These are phyloP conservation scores for Nannochloropsis oceanica DNA, from an alignment of 108 stramenopile genomes.

Conservation along the genomic window DNA sequence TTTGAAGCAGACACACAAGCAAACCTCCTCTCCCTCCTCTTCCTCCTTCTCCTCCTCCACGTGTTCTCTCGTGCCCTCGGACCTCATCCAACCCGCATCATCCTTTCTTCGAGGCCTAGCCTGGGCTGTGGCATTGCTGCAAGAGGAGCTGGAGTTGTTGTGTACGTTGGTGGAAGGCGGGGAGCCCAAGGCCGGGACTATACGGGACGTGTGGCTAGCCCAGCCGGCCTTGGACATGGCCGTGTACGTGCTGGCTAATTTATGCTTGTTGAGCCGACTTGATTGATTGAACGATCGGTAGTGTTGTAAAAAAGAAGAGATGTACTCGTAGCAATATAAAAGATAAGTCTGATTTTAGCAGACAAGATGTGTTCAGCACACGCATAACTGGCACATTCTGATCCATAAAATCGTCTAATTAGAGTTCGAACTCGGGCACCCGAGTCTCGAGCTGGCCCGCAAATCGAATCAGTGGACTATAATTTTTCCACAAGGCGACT, in stretches of 20 bases:
- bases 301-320: no score
- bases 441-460: no score
- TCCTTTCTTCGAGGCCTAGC: neutral
- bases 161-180: neutral
- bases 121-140: neutral
- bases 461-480: no score
- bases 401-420: no score
- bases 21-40: neutral
- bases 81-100: neutral
- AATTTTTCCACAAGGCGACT: no score
- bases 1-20: neutral
- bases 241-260: neutral
- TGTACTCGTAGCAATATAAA: no score
- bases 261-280: neutral
- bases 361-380: no score
- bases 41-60: neutral
- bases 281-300: no score
- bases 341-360: no score
- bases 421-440: no score
- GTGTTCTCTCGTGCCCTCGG: neutral
- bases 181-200: neutral
- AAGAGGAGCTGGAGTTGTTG: neutral
- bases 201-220: neutral
- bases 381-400: no score
- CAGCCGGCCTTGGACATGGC: neutral